Base-by-base conservation (phyloP, 805 yeast species). In the Nakazawaea pomicola region DNA sequence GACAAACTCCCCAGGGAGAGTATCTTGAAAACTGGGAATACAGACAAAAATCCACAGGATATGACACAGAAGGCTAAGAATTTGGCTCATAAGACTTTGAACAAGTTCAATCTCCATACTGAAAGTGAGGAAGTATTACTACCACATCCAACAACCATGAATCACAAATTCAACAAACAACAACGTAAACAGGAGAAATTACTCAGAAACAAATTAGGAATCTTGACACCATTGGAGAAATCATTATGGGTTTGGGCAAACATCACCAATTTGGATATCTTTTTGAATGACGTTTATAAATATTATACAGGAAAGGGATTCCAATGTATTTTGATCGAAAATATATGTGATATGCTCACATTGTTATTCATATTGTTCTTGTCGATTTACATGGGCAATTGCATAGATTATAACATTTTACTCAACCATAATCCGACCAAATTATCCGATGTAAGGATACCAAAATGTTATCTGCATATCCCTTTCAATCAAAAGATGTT, bases 201-300 rank as follows among this genome's bases (percentile, higher is more conserved):
- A 25, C 46, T 57, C 24, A 48, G 60, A 32, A 53, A 52, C 19
- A 51, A 53, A 29, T 44, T 71, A 6, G 72, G 74, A 6, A 65
- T 71, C 1, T 54, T 79, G 20, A 75, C 78, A 38, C 76, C 85
- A 1, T 67, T 68, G 45, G 96, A 90, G 55, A 66, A 88, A 36
- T 95, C 98, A 0, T 65, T 85, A 14, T 93, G 97, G 88, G 73
- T 87, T 46, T 93, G 99, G 98, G 95, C 98, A 1, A 93, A 93
- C 54, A 87, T 93, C 18, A 87, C 85, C 50, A 93, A 93, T 58
- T 71, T 93, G 58, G 99, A 93, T 62, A 74, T 78, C 34, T 93
- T 91, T 52, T 66, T 93, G 15, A 78, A 78, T 40, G 95, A 91
- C 50, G 75, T 90, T 9, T 93, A 93, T 60, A 70, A 72, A 38